phyloP scores from a whole-genome alignment of 352 stramenopile genomes.

The Globisporangium abappressorium region DNA sequence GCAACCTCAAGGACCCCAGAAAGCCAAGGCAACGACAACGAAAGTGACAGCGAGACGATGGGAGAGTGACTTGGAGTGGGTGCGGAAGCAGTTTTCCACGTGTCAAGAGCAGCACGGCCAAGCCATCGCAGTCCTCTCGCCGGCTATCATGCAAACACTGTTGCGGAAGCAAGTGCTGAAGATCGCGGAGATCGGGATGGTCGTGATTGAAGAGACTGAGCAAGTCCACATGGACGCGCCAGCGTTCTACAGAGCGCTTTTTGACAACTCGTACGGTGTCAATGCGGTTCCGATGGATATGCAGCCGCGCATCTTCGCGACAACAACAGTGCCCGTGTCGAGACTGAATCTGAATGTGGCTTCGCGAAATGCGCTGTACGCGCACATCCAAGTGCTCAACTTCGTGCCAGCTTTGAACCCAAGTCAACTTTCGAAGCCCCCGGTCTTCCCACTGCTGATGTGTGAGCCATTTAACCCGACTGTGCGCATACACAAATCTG shows the following conservation, averaged over 20 bases:
- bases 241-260: constrained; percentile 44
- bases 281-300: background rate
- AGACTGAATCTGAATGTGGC: constrained; percentile 38
- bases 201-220: constrained; percentile 69
- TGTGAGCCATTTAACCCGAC: constrained; percentile 43
- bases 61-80: constrained; percentile 22
- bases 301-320: constrained; percentile 54
- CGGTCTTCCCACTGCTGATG: constrained; percentile 39
- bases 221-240: constrained; percentile 57
- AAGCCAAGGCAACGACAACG: background rate
- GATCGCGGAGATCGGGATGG: constrained; percentile 32
- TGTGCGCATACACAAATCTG: background rate
- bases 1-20: background rate
- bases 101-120: constrained; percentile 18
- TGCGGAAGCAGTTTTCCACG: constrained; percentile 14
- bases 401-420: constrained; percentile 43
- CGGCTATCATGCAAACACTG: constrained; percentile 35
- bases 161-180: constrained; percentile 30
- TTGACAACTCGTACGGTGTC: constrained; percentile 25
- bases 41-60: constrained; percentile 13
- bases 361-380: constrained; percentile 50
- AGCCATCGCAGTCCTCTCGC: constrained; percentile 46
- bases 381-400: constrained; percentile 61
- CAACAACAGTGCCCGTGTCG: constrained; percentile 47
- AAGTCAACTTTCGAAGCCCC: constrained; percentile 14